phyloP scores from a whole-genome alignment of 2,329 filamentous ascomycete genomes.

The Ceratocystis papillata region DNA sequence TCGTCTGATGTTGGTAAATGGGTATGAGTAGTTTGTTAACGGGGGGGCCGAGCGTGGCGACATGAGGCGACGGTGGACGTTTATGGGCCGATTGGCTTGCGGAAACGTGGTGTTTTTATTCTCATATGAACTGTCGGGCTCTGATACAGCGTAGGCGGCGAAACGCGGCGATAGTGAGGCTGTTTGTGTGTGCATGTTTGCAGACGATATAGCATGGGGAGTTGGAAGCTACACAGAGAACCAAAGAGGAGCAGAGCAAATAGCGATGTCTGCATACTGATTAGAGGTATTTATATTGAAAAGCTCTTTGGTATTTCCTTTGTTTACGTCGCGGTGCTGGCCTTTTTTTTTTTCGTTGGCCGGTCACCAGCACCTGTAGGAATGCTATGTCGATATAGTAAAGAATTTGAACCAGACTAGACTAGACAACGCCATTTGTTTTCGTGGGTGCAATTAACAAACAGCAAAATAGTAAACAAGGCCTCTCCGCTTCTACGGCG shows the following conservation, averaged over 20 bases:
- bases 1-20: slow-evolving; percentile 9
- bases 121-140: neutral
- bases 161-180: neutral
- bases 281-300: neutral
- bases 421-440: neutral
- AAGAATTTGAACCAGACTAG: neutral
- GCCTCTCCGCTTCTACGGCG: neutral
- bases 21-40: slow-evolving; percentile 10
- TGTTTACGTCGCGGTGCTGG: neutral
- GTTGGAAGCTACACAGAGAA: neutral
- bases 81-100: neutral
- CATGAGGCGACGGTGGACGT: neutral
- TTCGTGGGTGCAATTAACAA: neutral
- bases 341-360: neutral
- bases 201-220: neutral
- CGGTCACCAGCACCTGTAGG: neutral
- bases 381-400: neutral
- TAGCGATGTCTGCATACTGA: neutral
- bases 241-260: neutral
- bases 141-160: neutral
- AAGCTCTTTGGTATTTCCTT: neutral
- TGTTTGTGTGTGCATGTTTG: neutral
- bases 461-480: neutral
- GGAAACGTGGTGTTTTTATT: neutral
- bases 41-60: neutral